Evolutionary conservation across 164 flowering plant species (phyloP), one percentile per base, ranked within the genome.

Genomic region (Tetracentron sinense): DNA sequence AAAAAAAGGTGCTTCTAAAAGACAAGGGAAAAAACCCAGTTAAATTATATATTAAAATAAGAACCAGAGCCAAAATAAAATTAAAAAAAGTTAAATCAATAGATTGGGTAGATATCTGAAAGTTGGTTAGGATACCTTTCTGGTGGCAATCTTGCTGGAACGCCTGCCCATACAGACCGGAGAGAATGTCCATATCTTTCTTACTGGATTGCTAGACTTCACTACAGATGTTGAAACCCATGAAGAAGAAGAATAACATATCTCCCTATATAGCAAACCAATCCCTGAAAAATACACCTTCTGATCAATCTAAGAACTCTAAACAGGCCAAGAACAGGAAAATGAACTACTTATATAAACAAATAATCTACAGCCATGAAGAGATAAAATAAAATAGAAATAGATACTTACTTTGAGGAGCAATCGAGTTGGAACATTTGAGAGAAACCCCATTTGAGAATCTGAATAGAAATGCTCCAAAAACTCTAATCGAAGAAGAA

Each of bases 101-200:
- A 48, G n/a, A n/a, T n/a, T n/a, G 47, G 52, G 46, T 19, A 25
- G 42, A 50, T 21, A 10, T 47, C 3, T 28, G 12, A 20, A 46
- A 48, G 25, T 38, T 33, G 27, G 19, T n/a, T n/a, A 19, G 11
- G 17, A 42, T 28, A 93, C 98, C 98, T 93, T 93, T 78, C 98
- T 77, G 33, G 83, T 85, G 51, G 98, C 98, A 77, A 93, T 93
- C 68, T 89, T 93, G 82, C 81, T 55, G 52, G 98, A 90, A 47
- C 97, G 86, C 73, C 98, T 74, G 56, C 98, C 98, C 98, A 94
- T 90, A 71, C 82, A 90, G 22, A 89, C 77, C 70, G 93, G 95
- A 54, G 84, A 67, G 71, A 58, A 78, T 48, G 85, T 88, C 82
- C 82, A 80, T 64, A 92, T 85, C 76, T 65, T 85, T 66, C 96